phyloP scores from a whole-genome alignment of 345 rosid genomes.

The Pistacia integerrima region DNA sequence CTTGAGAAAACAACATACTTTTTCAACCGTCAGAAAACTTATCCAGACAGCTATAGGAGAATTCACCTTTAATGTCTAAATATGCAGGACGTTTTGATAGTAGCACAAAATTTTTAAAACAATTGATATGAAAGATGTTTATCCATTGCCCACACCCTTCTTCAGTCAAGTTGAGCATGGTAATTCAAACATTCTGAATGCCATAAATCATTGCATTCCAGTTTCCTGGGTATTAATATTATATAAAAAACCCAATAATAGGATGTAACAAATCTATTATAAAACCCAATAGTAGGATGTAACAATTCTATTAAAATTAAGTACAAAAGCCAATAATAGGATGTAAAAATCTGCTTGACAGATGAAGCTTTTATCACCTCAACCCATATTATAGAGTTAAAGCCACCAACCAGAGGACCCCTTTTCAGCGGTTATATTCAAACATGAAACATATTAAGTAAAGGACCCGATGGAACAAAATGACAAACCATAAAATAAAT shows the following conservation, averaged over 20 bases:
- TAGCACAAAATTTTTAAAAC: too few relatives aligned
- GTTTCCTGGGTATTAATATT: not conserved
- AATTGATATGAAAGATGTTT: too few relatives aligned
- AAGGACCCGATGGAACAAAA: constrained; percentile 3
- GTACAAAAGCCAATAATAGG: not conserved
- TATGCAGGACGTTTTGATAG: too few relatives aligned
- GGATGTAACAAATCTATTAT: not conserved
- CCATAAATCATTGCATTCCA: not conserved
- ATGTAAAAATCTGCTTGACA: not conserved
- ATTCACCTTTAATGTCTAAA: not conserved
- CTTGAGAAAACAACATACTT: not conserved
- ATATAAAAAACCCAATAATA: not conserved
- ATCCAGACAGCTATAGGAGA: not conserved
- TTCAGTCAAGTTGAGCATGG: not conserved
- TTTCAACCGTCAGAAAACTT: not conserved
- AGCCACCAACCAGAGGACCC: not conserved
- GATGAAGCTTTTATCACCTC: not conserved
- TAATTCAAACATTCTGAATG: not conserved
- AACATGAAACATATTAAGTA: not conserved
- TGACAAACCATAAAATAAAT: not conserved
- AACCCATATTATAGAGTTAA: not conserved
- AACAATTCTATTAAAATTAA: too few relatives aligned
- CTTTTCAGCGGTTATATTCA: not conserved
- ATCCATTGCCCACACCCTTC: too few relatives aligned
- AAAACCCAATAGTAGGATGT: too few relatives aligned